phyloP scores from a whole-genome alignment of 441 rosid species.

The Kokia cookei region DNA sequence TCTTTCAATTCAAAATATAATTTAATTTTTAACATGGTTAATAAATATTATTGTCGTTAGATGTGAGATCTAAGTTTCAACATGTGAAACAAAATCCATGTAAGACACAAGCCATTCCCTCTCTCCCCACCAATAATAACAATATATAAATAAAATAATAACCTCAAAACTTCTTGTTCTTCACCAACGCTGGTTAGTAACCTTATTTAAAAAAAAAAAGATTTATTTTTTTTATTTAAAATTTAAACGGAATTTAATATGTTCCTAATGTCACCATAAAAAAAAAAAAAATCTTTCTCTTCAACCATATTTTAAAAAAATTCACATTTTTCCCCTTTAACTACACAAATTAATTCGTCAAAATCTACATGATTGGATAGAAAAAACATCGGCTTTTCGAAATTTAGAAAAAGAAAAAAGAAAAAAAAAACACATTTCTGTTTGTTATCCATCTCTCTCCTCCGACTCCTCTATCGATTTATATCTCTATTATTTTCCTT shows the following conservation, averaged over 20 bases:
- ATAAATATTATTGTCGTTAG: no score
- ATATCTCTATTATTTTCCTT: neutral
- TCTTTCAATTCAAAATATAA: no score
- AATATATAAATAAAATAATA: no score
- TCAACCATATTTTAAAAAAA: neutral
- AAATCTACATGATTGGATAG: neutral
- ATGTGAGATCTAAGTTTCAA: neutral
- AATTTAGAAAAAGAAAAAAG: neutral
- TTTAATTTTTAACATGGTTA: no score
- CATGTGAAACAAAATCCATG: neutral
- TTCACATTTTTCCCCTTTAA: neutral
- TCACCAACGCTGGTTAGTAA: no score
- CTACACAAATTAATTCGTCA: neutral
- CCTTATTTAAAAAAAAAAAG: no score
- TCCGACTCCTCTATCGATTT: neutral
- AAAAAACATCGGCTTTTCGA: neutral
- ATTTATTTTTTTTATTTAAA: no score
- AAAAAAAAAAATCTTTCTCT: no score
- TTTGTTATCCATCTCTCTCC: neutral
- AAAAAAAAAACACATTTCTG: neutral
- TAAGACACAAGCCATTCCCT: neutral
- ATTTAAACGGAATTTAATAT: no score
- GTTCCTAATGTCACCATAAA: no score
- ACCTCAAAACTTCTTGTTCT: no score
- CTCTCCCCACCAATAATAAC: neutral